Base-by-base conservation (phyloP, 805 yeast species). In the Candida cerambycidarum region DNA sequence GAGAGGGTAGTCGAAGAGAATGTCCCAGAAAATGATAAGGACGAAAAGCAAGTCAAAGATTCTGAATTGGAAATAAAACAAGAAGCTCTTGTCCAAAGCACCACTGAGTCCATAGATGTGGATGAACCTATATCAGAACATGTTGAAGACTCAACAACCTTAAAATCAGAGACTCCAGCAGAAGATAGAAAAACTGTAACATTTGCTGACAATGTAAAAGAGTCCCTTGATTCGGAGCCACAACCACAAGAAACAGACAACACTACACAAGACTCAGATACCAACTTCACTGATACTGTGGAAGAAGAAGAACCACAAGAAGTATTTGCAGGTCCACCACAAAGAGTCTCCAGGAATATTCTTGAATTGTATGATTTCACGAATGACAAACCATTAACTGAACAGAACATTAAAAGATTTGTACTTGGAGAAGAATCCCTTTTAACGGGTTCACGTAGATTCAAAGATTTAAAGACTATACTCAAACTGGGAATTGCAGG, bases 321-420 rank as follows among this genome's bases (percentile, higher is more conserved):
- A 19, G 46, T 68, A 0, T 80, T 71, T 52, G 83, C 82, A 58
- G 95, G 95, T 0, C 95, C 95, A 1, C 61, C 68, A 2, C 89
- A 82, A 54, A 71, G 71, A 41, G 80, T 83, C 2, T 71, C 80
- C 1, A 69, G 77, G 27, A 80, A 82, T 51, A 67, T 67, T 31
- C 59, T 88, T 0, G 69, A 78, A 1, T 65, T 85, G 34, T 71
- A 80, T 45, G 76, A 76, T 28, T 78, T 79, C 49, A 62, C 62
- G 15, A 63, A 59, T 17, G 63, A 63, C 2, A 55, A 61, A 7
- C 54, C 57, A 18, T 51, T 67, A 5, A 53, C 54, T 28, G 58
- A 56, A n/a, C 28, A 42, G 11, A 57, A 55, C 18, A 55, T 76
- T 17, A 62, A 59, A 44, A 21, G 55, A 16, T 34, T 55, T n/a